Base-by-base conservation (phyloP, 495 filamentous ascomycete genomes). In the Astrothelium subdiscretum region DNA sequence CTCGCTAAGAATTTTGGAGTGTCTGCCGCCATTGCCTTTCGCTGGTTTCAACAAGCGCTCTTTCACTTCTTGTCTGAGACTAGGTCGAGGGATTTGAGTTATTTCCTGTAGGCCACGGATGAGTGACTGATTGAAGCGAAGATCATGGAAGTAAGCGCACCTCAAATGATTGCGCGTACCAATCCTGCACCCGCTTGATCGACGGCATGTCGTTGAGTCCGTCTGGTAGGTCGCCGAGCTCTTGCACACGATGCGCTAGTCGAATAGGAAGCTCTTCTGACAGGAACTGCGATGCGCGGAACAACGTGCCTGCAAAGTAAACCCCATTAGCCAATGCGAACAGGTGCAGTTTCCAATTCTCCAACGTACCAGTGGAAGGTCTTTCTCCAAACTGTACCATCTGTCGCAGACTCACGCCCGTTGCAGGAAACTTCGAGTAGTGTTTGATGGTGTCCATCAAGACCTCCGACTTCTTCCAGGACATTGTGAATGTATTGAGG, bases 161-260 rank as follows among this genome's bases (percentile, higher is more conserved):
- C 85, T 98, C 92, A 72, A 98, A 97, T 59, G 95, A 97, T 77
- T 98, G 95, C 64, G 94, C 95, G 76, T 98, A 98, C 94, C 94
- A 98, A 66, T 97, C 91, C 74, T 89, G 84, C 59, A 98, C 94
- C 72, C 85, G 91, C 73, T 87, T 86, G 61, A 98, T 97, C 18
- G 92, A 97, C 32, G 92, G 90, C 94, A 97, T 98, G 63, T 97
- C 91, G 73, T 90, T 97, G 63, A 98, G 83, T 61, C 95, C 94
- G 82, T 97, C 94, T n/a, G 94, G 94, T 5, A 98, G 79, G 72
- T 88, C 86, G 12, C 86, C 83, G 63, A 98, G 84, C 74, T 98
- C 94, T 73, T 94, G 88, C 63, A 98, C 94, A 60, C 94, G 87
- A 69, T 98, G 95, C 60, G 94, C 94, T 59, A 98, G 82, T 31